phyloP scores from a whole-genome alignment of 257 asterid species.

The Primulina tabacum region DNA sequence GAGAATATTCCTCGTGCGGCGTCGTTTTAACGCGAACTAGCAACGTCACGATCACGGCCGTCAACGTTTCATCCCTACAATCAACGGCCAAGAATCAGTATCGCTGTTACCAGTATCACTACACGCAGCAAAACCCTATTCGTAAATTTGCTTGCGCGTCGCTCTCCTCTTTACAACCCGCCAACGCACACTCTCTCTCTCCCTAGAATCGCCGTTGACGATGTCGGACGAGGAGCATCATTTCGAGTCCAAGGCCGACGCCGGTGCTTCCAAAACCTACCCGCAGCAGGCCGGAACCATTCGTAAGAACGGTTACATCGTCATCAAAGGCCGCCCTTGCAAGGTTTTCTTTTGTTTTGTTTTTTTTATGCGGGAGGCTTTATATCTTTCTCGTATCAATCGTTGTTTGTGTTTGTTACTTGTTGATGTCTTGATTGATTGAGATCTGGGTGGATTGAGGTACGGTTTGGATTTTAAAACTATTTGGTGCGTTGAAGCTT shows the following conservation, averaged over 20 bases:
- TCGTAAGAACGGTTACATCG: constrained; percentile 47
- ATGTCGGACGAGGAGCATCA: constrained; percentile 56
- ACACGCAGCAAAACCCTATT: no score
- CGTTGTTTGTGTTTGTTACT: neutral
- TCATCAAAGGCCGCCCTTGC: constrained; percentile 50
- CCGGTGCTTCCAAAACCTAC: constrained; percentile 45
- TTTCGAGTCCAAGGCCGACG: constrained; percentile 50
- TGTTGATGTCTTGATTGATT: neutral
- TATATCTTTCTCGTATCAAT: neutral
- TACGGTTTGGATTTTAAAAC: neutral
- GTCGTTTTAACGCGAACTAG: no score
- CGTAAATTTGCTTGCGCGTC: no score
- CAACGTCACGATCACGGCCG: no score
- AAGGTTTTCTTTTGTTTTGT: constrained; percentile 24
- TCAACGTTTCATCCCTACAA: no score
- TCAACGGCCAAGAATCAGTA: no score
- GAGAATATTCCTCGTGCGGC: no score
- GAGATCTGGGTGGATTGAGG: constrained; percentile 13
- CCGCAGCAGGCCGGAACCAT: constrained; percentile 51
- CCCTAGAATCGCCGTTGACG: neutral
- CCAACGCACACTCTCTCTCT: neutral
- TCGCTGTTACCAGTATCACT: no score
- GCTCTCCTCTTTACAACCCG: no score
- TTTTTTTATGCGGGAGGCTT: no score
- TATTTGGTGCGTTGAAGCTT: no score